Conservation (phyloP, 2,329 filamentous ascomycete genomes). For the Kalmusia sp. region DNA sequence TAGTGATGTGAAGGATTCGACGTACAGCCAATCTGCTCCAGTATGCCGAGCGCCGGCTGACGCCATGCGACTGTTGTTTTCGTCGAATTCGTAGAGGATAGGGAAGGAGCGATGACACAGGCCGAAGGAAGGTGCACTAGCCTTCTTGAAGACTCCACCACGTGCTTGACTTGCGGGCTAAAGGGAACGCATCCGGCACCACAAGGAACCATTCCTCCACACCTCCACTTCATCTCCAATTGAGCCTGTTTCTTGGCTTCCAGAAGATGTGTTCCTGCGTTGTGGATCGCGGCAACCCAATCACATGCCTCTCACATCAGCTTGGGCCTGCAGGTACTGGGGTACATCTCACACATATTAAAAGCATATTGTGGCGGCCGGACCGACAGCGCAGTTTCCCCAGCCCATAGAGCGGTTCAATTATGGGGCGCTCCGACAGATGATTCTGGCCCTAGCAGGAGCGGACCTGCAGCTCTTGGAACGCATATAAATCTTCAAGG, state of each 20-base stretch:
- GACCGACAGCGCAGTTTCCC: conserved; percentile 13
- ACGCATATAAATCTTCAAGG: conserved; percentile 22
- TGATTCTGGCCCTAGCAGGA: conserved; percentile 14
- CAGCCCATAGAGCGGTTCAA: conserved; percentile 20
- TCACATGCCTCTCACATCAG: conserved; percentile 21
- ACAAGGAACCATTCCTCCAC: conserved; percentile 8
- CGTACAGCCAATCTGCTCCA: neutral
- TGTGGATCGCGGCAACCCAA: conserved; percentile 1
- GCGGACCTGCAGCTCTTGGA: conserved; percentile 14
- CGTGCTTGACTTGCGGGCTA: neutral
- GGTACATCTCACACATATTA: conserved; percentile 30
- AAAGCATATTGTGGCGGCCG: conserved; percentile 23
- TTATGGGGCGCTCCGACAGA: conserved; percentile 18
- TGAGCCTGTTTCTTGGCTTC: conserved; percentile 7
- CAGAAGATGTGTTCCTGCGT: conserved; percentile 8
- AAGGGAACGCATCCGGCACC: conserved; percentile 6
- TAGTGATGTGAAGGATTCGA: neutral
- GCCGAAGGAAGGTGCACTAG: neutral
- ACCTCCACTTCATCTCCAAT: conserved; percentile 3
- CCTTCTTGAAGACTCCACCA: neutral
- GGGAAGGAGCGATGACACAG: conserved; percentile 1
- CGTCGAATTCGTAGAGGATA: neutral
- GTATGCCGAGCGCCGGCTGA: neutral
- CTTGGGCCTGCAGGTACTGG: conserved; percentile 21
- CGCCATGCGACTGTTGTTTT: conserved; percentile 5